Evolutionary conservation across 2,329 filamentous ascomycete genomes (phyloP), one percentile per base, ranked within the genome.

Genomic region (Diaporthe australafricana): DNA sequence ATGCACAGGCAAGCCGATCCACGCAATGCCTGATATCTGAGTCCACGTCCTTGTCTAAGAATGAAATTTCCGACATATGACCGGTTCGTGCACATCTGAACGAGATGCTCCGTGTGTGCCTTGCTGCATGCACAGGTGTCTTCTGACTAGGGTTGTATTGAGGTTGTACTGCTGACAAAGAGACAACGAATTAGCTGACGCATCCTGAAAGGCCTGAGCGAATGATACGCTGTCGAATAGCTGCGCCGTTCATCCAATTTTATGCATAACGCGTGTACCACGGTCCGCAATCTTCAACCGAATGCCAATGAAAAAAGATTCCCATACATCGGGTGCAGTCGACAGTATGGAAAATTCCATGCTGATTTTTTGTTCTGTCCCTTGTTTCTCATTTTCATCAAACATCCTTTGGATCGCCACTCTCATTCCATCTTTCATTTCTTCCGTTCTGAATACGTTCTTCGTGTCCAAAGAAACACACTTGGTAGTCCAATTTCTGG

Each of bases 151-250:
- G 50, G 32, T 38, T 38, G 30, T 20, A 38, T 22, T 56, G 53
- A 56, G 53, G 53, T 56, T 56, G 32, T 32, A 38, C 1, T 38
- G 53, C 53, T 56, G 53, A 56, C 53, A 56, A 56, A 56, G 53
- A 40, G 32, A 22, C 30, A 22, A 56, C 53, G 32, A 56, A 11
- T 56, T 16, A 5, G 53, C 30, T 56, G 53, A 56, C 53, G 53
- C 53, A 56, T 56, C 9, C 53, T 56, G 20, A 22, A 55, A 38
- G 53, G 53, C 32, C 53, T 38, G 32, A 56, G 53, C 53, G 53
- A 56, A 56, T 38, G 50, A 30, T 22, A 25, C 4, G 38, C 16
- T 20, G 17, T 38, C 53, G 16, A 12, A 5, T 7, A 56, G 12
- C 20, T 32, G 50, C 50, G 53, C 1, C 8, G 53, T 38, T 56